Evolutionary conservation across 305 asterid species (phyloP), one percentile per base, ranked within the genome.

Genomic region (Andrographis paniculata): DNA sequence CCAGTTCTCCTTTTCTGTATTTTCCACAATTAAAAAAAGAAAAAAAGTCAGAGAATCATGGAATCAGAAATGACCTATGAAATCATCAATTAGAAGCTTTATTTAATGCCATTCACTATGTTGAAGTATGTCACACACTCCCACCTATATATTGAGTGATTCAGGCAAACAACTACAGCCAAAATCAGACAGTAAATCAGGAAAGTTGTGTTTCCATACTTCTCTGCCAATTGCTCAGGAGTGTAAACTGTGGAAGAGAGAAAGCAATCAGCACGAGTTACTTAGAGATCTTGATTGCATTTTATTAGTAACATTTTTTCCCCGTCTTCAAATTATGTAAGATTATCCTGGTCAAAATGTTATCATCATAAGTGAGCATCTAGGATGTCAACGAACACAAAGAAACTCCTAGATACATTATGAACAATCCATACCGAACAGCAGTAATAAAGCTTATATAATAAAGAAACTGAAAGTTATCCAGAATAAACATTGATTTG

Each of bases 171-270:
- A 47, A 80, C 72, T 48, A 77, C n/a, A 57, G 71, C 78, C 75
- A 88, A 69, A 74, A 73, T 68, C 75, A 88, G 53, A 68, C 97
- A 84, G 72, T 88, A 88, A 61, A 79, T 66, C 69, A 88, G 78
- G 71, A 88, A 88, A 48, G 80, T 67, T 18, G 77, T 45, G 68
- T 74, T 82, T 78, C 84, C 73, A 64, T 79, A 88, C 80, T 88
- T 84, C 78, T 79, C 94, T 7, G 93, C 95, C 76, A 88, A 74
- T 76, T 88, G 82, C 70, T 88, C 94, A 20, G 95, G 87, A 1
- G 97, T 84, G 67, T 77, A 84, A 58, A 88, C 94, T 88, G 94
- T 54, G 53, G 49, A 45, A 55, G 49, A 55, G 23, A 46, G 62
- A 55, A 39, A 54, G n/a, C 14, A 55, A 47, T 49, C 31, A 49